phyloP scores from a whole-genome alignment of 2,329 filamentous ascomycete species.

The Pseudomassariella vexata region DNA sequence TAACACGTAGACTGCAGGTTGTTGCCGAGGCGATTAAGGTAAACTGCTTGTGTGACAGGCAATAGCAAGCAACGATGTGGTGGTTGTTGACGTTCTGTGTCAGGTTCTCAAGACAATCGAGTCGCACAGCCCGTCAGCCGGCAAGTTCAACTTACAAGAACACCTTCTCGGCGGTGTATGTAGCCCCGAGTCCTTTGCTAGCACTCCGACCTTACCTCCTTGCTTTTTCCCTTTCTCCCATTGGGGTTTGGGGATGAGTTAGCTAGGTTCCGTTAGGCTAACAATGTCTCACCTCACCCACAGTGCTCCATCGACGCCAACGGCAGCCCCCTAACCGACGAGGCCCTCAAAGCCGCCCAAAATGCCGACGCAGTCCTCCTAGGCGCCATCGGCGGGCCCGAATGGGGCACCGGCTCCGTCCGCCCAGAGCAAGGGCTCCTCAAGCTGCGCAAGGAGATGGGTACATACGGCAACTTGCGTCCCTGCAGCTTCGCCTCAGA shows the following conservation, averaged over 20 bases:
- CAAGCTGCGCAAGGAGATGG: slow-evolving; percentile 85
- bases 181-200: slow-evolving; percentile 3
- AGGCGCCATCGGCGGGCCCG: slow-evolving; percentile 88
- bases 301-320: slow-evolving; percentile 85
- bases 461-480: slow-evolving; percentile 89
- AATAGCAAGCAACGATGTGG: neutral
- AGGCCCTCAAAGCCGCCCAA: slow-evolving; percentile 77
- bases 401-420: slow-evolving; percentile 88
- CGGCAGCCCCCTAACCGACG: slow-evolving; percentile 73
- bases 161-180: slow-evolving; percentile 77
- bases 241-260: too few relatives aligned
- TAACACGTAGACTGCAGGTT: slow-evolving; percentile 57
- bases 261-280: too few relatives aligned
- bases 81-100: neutral
- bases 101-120: slow-evolving; percentile 78
- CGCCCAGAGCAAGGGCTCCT: slow-evolving; percentile 92
- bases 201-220: too few relatives aligned
- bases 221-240: too few relatives aligned
- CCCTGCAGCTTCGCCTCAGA: slow-evolving; percentile 95
- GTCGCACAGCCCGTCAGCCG: slow-evolving; percentile 59
- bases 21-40: slow-evolving; percentile 83
- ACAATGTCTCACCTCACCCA: neutral
- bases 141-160: slow-evolving; percentile 82
- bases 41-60: slow-evolving; percentile 12
- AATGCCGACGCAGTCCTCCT: slow-evolving; percentile 84